Percentiles rank a stretch among this genome's conserved stretches.
Conservation (phyloP, 768 basidiomycete species). For the Phlegmacium glaucopus region DNA sequence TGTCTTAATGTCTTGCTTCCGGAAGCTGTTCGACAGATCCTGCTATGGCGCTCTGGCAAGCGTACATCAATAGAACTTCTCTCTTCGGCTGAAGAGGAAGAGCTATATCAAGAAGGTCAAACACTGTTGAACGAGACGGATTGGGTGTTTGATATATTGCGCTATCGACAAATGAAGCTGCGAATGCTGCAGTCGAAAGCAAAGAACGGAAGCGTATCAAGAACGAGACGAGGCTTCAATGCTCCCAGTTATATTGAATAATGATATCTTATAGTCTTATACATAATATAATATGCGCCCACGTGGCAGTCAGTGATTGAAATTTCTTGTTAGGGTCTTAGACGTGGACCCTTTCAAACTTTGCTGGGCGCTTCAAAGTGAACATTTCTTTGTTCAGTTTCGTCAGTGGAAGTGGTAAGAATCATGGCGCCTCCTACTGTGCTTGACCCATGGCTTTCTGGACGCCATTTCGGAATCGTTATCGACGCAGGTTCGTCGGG, state of each 20-base stretch:
- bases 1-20: constrained; percentile 69
- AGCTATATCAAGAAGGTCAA: constrained; percentile 47
- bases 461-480: constrained; percentile 87
- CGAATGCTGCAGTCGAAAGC: constrained; percentile 19
- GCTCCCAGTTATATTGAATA: constrained; percentile 26
- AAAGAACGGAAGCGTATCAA: constrained; percentile 14
- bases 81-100: constrained; percentile 49
- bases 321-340: not conserved
- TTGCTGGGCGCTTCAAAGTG: not conserved
- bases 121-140: constrained; percentile 51
- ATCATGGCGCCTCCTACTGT: constrained; percentile 69
- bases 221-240: constrained; percentile 22
- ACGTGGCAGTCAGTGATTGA: not conserved
- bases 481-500: constrained; percentile 99
- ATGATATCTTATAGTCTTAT: not conserved
- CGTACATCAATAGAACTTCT: constrained; percentile 51
- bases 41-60: constrained; percentile 67
- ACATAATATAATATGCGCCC: not conserved
- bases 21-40: constrained; percentile 67
- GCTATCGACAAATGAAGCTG: constrained; percentile 34
- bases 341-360: not conserved
- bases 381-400: not conserved
- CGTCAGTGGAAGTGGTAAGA: not conserved
- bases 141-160: constrained; percentile 66
- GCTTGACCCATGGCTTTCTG: constrained; percentile 71